Evolutionary conservation across 306 rosid species (phyloP).

Genomic region (Argentina anserina): DNA sequence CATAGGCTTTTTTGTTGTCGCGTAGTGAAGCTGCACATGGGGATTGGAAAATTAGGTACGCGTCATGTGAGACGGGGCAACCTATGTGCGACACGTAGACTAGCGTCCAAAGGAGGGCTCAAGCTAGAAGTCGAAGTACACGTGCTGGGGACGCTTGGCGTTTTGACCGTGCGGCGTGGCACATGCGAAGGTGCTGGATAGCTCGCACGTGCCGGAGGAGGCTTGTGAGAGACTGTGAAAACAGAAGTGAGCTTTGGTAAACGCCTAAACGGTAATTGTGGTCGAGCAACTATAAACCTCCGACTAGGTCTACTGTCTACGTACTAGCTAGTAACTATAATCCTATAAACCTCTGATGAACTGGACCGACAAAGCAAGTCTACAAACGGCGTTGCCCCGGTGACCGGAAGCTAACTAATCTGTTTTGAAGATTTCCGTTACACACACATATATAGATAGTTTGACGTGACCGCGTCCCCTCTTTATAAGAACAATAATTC

Average conservation of each 20-base stretch:
- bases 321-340: too few species aligned
- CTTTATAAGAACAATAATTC: too few species aligned
- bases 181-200: conserved; percentile 27
- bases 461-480: too few species aligned
- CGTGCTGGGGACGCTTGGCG: conserved; percentile 28
- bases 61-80: conserved; percentile 30
- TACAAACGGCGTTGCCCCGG: too few species aligned
- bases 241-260: not conserved
- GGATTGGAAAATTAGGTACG: conserved; percentile 24
- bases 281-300: too few species aligned
- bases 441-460: too few species aligned
- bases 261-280: not conserved
- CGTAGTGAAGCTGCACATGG: conserved; percentile 51
- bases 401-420: too few species aligned
- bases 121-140: not conserved
- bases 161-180: conserved; percentile 29
- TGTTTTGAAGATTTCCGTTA: too few species aligned
- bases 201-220: conserved; percentile 13
- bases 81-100: conserved; percentile 20
- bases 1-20: conserved; percentile 24
- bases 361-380: too few species aligned
- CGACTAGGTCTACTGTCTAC: not conserved
- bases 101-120: not conserved
- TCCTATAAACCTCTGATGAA: too few species aligned
- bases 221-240: not conserved